Percentiles rank a stretch among this genome's conserved stretches.
phyloP scores from a whole-genome alignment of 768 basidiomycete genomes.

The Lactarius quietus region DNA sequence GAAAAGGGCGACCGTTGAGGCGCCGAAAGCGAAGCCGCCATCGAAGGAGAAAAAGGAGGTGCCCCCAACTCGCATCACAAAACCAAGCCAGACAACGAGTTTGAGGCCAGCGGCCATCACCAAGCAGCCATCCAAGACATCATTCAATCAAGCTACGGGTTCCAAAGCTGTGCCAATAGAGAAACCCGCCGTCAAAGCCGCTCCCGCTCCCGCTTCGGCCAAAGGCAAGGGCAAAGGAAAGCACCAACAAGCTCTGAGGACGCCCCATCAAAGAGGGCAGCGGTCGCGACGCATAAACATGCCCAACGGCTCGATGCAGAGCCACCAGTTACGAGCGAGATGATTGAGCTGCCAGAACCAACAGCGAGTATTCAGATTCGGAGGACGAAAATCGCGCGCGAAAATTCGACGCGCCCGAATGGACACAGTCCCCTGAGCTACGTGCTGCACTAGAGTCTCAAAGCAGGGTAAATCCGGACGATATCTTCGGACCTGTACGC shows the following conservation, averaged over 20 bases:
- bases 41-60: slow-evolving; percentile 48
- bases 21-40: slow-evolving; percentile 43
- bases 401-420: slow-evolving; percentile 73
- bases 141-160: slow-evolving; percentile 14
- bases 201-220: slow-evolving; percentile 35
- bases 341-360: slow-evolving; percentile 93
- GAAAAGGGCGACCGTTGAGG: slow-evolving; percentile 54
- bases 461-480: slow-evolving; percentile 83
- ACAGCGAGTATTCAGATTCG: slow-evolving; percentile 96
- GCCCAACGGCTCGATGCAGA: slow-evolving; percentile 52
- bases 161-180: slow-evolving; percentile 29
- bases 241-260: slow-evolving; percentile 40
- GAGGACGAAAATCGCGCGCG: slow-evolving; percentile 81
- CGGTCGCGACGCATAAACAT: slow-evolving; percentile 62
- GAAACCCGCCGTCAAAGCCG: slow-evolving; percentile 37
- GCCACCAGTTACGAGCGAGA: slow-evolving; percentile 58
- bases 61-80: slow-evolving; percentile 32
- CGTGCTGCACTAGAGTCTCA: slow-evolving; percentile 75
- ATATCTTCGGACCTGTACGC: slow-evolving; percentile 86
- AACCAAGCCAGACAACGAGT: slow-evolving; percentile 31
- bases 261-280: slow-evolving; percentile 56
- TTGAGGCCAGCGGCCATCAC: slow-evolving; percentile 25
- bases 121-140: slow-evolving; percentile 21
- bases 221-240: slow-evolving; percentile 59
- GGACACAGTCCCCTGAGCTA: slow-evolving; percentile 91